Evolutionary conservation across 495 filamentous ascomycete genomes (phyloP).

Genomic region (Cairneyella variabilis): DNA sequence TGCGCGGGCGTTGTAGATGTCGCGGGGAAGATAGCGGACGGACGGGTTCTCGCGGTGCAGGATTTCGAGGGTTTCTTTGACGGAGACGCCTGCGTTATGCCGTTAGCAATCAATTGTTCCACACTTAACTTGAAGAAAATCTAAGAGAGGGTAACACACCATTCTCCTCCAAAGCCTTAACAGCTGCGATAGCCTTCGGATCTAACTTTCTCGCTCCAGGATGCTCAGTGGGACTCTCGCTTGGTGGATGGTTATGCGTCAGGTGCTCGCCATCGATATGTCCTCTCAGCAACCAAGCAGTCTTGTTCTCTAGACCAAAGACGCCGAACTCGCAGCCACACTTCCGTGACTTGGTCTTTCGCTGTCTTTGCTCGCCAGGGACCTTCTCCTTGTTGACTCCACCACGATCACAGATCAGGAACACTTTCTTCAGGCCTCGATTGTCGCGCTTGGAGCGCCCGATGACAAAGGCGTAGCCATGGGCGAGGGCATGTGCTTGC

Average conservation of each 20-base stretch:
- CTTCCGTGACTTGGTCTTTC: constrained; percentile 54
- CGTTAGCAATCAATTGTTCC: too few species aligned
- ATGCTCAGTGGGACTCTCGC: constrained; percentile 51
- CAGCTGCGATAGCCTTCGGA: constrained; percentile 53
- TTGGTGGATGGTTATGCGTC: constrained; percentile 51
- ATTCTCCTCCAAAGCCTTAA: constrained; percentile 51
- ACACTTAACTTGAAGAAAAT: neutral
- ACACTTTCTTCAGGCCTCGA: constrained; percentile 53
- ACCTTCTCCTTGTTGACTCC: constrained; percentile 42
- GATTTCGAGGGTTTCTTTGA: constrained; percentile 51
- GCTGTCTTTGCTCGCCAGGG: constrained; percentile 47
- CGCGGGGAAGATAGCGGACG: constrained; percentile 48
- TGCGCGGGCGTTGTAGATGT: constrained; percentile 55
- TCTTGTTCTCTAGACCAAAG: constrained; percentile 53
- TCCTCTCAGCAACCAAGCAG: constrained; percentile 53
- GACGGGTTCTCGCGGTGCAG: constrained; percentile 51
- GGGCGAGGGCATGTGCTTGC: constrained; percentile 48
- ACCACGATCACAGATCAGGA: constrained; percentile 54
- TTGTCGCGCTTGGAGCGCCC: constrained; percentile 53
- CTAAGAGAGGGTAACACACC: constrained; percentile 29
- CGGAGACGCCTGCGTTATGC: constrained; percentile 52
- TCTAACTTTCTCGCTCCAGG: constrained; percentile 54
- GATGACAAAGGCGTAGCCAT: constrained; percentile 56
- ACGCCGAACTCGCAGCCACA: constrained; percentile 56
- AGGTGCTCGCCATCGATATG: constrained; percentile 45